phyloP scores from a whole-genome alignment of 139 green algal genomes.

The Micractinium conductrix region DNA sequence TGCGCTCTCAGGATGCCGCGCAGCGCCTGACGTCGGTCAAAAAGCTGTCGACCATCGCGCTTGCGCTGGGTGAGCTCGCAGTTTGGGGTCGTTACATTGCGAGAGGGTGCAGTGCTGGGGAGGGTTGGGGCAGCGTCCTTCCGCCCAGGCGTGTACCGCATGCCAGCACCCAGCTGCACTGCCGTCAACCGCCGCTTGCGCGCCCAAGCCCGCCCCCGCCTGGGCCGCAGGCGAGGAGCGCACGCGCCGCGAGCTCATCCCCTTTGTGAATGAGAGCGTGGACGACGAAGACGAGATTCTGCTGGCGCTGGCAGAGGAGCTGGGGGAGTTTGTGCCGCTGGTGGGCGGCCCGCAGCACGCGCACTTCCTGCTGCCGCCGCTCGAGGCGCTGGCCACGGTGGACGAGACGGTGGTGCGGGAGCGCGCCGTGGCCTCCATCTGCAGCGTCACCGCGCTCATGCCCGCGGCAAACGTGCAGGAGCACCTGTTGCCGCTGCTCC shows the following conservation, averaged over 20 bases:
- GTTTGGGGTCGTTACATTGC: no score
- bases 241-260: conserved; percentile 96
- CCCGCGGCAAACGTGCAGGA: conserved; percentile 60
- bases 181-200: background rate
- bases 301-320: conserved; percentile 95
- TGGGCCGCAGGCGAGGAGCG: conserved; percentile 59
- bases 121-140: no score
- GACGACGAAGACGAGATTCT: conserved; percentile 99
- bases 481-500: conserved; percentile 35
- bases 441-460: conserved; percentile 82
- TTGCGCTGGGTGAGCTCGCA: conserved; percentile 86
- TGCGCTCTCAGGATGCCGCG: conserved; percentile 95
- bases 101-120: no score
- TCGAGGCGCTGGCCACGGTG: conserved; percentile 94
- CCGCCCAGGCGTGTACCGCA: no score
- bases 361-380: conserved; percentile 83
- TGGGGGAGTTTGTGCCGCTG: conserved; percentile 94
- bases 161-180: no score
- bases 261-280: conserved; percentile 95
- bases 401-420: conserved; percentile 99
- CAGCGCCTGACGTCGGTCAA: conserved; percentile 93
- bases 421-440: conserved; percentile 90
- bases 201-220: background rate
- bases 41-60: conserved; percentile 91
- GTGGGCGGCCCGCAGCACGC: conserved; percentile 89